These are phyloP conservation scores for Candida vaughaniae DNA, from an alignment of 805 yeast species.

Conservation along the genomic window DNA sequence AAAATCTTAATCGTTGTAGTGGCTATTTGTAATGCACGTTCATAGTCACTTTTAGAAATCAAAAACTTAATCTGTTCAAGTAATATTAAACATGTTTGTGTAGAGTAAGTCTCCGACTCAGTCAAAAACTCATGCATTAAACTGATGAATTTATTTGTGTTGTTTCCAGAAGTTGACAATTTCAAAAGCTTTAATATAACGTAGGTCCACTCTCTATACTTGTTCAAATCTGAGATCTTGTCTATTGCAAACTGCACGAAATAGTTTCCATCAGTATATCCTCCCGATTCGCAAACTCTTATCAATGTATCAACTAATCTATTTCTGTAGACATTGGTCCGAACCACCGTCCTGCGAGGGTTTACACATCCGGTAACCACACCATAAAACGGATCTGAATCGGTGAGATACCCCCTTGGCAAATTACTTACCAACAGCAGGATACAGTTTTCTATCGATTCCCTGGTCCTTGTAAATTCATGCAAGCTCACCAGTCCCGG, in stretches of 20 bases:
- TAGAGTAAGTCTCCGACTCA: slow-evolving; percentile 13
- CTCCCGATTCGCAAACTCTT: slow-evolving; percentile 41
- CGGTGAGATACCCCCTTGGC: slow-evolving; percentile 48
- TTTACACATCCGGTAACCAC: slow-evolving; percentile 29
- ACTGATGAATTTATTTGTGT: slow-evolving; percentile 23
- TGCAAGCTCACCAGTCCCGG: slow-evolving; percentile 58
- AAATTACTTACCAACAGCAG: slow-evolving; percentile 43
- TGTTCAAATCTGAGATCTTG: slow-evolving; percentile 11
- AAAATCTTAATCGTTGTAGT: slow-evolving; percentile 58
- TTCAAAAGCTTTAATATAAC: slow-evolving; percentile 25
- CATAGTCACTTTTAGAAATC: slow-evolving; percentile 50
- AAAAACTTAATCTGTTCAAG: slow-evolving; percentile 65
- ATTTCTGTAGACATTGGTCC: slow-evolving; percentile 44
- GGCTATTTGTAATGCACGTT: slow-evolving; percentile 60
- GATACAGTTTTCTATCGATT: slow-evolving; percentile 20
- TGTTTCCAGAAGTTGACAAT: slow-evolving; percentile 18
- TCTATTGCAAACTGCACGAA: slow-evolving; percentile 32
- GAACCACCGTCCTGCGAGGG: slow-evolving; percentile 10
- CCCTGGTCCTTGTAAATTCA: slow-evolving; percentile 28
- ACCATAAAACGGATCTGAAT: slow-evolving; percentile 36
- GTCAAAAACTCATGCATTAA: slow-evolving; percentile 20
- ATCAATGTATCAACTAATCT: slow-evolving; percentile 51
- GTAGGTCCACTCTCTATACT: slow-evolving; percentile 19
- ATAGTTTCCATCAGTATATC: slow-evolving; percentile 22
- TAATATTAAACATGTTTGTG: slow-evolving; percentile 59